Evolutionary conservation across 2,329 filamentous ascomycete species (phyloP), one percentile per base, ranked within the genome.

Genomic region (Raffaelea ambrosiae): DNA sequence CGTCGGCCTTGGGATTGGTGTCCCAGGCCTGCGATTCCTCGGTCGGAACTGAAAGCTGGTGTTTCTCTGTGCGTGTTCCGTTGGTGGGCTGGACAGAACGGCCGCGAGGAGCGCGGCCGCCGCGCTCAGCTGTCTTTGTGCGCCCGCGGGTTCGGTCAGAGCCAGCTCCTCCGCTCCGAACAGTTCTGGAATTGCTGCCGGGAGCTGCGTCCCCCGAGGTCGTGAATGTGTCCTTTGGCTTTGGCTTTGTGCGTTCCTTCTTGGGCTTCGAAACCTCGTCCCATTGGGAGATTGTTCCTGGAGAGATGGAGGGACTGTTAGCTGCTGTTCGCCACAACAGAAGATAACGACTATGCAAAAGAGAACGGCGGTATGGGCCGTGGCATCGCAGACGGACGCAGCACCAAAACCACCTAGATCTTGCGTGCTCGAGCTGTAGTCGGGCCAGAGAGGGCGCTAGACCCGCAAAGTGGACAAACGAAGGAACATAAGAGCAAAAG

Each of bases 251-350:
- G 56, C 78, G 73, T 58, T 85, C 80, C 73, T 89, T 90, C 72
- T 84, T 84, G 61, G 80, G 77, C 74, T 86, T 87, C 57, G 84
- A 84, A 57, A 93, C 86, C 65, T 91, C 86, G 58, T 83, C 83
- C 80, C 88, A 93, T 71, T 89, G 86, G 55, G 86, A 83, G 60
- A 90, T 84, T 55, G 80, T 78, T 60, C 87, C 87, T 89, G 60
- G 26, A 29, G 26, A 29, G 26, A 13, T 13, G 13, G 26, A 29
- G 26, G 13, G 26, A 7, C 7, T 7, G 26, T 29, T 29, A 29
- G 26, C 26, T 7, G 26, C 26, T 7, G 26, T 29, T 29, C 26
- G 26, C 7, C 7, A 29, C 13, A n/a, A 29, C 26, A 29, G 26
- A 13, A 13, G 7, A 13, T 13, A 13, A 29, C 26, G 26, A 29